A percentile compares a stretch with the other conserved stretches of the same genome.
These are phyloP conservation scores for Flaveria trinervia DNA, from an alignment of 129 eudicot species.

Conservation along the genomic window DNA sequence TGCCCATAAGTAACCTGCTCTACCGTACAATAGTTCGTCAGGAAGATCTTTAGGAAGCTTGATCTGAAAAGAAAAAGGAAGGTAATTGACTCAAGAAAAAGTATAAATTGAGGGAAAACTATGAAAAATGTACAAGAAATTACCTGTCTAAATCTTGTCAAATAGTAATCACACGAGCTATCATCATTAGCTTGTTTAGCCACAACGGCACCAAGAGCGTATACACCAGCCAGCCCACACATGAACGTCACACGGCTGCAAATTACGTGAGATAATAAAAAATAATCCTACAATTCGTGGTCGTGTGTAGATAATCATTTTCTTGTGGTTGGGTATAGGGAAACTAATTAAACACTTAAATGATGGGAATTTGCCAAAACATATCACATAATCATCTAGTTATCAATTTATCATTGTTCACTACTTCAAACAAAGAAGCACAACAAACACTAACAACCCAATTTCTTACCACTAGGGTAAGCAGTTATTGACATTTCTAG, in stretches of 20 bases:
- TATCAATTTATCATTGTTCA: no score
- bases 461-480: no score
- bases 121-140: background rate
- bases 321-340: background rate
- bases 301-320: background rate
- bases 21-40: constrained; percentile 65
- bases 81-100: constrained; percentile 4
- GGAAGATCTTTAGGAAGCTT: constrained; percentile 63
- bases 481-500: no score
- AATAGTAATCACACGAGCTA: constrained; percentile 45
- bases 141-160: constrained; percentile 65
- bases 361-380: no score
- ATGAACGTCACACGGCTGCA: constrained; percentile 74
- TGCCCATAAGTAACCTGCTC: constrained; percentile 87
- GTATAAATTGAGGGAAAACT: background rate
- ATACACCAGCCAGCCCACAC: constrained; percentile 76
- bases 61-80: constrained; percentile 42
- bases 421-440: no score
- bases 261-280: constrained; percentile 7
- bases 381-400: no score
- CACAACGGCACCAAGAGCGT: constrained; percentile 83
- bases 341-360: no score
- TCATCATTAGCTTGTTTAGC: constrained; percentile 60
- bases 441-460: no score
- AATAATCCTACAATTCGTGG: background rate